Conservation (phyloP, 1,284 basidiomycete genomes). For the Cutaneotrichosporon cyanovorans region DNA sequence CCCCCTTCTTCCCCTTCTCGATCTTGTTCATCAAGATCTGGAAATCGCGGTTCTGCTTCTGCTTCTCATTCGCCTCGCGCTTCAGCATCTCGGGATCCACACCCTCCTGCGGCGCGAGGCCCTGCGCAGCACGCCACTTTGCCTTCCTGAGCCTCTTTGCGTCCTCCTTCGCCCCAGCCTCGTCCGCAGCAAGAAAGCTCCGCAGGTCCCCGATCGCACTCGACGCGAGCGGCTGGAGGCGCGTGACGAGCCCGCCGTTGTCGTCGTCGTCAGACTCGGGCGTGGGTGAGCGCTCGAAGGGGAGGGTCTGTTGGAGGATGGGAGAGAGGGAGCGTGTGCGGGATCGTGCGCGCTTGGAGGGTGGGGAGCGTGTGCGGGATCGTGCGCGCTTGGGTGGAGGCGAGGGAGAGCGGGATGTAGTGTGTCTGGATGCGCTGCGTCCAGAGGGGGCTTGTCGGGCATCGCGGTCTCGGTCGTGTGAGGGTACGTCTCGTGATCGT, state of each 20-base stretch:
- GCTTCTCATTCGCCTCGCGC: slow-evolving; percentile 32
- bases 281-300: slow-evolving; percentile 24
- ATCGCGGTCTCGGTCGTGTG: too few relatives aligned
- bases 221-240: slow-evolving; percentile 55
- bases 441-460: background rate
- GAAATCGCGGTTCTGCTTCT: slow-evolving; percentile 41
- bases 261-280: slow-evolving; percentile 43
- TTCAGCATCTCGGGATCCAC: slow-evolving; percentile 12
- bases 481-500: too few relatives aligned
- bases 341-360: slow-evolving; percentile 2
- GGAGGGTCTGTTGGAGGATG: slow-evolving; percentile 7
- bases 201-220: slow-evolving; percentile 71
- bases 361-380: slow-evolving; percentile 5
- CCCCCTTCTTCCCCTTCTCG: slow-evolving; percentile 21
- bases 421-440: slow-evolving; percentile 6
- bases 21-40: slow-evolving; percentile 40
- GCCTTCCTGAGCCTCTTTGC: slow-evolving; percentile 65
- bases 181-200: slow-evolving; percentile 67
- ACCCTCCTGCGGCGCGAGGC: slow-evolving; percentile 38
- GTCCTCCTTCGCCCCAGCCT: slow-evolving; percentile 56
- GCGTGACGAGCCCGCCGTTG: slow-evolving; percentile 23
- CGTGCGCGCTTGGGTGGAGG: slow-evolving; percentile 8
- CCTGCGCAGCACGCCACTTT: slow-evolving; percentile 56
- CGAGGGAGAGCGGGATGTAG: slow-evolving; percentile 1
- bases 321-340: slow-evolving; percentile 6